Base-by-base conservation (phyloP, 345 rosid genomes). In the Citrus inodora region DNA sequence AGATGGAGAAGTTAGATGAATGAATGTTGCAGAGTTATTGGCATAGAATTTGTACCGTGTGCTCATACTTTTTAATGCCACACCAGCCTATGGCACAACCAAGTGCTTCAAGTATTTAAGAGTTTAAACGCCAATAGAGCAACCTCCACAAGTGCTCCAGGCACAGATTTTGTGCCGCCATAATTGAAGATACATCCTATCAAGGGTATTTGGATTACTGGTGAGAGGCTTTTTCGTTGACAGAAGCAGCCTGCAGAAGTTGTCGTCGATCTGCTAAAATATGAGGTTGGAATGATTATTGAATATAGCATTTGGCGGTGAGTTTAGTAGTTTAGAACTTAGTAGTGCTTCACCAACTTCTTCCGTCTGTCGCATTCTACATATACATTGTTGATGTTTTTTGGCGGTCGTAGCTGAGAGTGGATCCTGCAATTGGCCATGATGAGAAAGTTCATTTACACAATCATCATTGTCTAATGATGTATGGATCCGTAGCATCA, bases 1-100 rank as follows among this genome's bases (percentile, higher is more conserved):
- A 86, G 73, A 73, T 51, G 69, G 90, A 88, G 70, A 73, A 79
- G 46, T 82, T 73, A 75, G 80, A 55, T 24, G 87, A 85, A 76
- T 86, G 80, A 70, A 76, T 28, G 42, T 14, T 53, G 32, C 35
- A 4, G 33, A 59, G 61, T 30, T 70, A 21, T 48, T 68, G 27
- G 42, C 38, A 28, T 21, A 46, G 66, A 10, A 30, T 48, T 46
- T 46, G 25, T 55, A 32, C 14, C 9, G 3, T 30, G 33, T 6
- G 35, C 51, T 27, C 27, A 25, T 73, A 64, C 53, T 56, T 38
- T 28, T 5, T 9, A 46, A 51, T 4, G 59, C 74, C 51, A 51
- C 56, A n/a, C 11, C 38, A 19, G 22, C 30, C 8, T 1, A 33
- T 42, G 35, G n/a, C 71, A 30, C 9, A 17, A 5, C 16, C 4